These are phyloP conservation scores for Eragrostis tef DNA, from an alignment of 202 grass and related monocot species.

Conservation along the genomic window DNA sequence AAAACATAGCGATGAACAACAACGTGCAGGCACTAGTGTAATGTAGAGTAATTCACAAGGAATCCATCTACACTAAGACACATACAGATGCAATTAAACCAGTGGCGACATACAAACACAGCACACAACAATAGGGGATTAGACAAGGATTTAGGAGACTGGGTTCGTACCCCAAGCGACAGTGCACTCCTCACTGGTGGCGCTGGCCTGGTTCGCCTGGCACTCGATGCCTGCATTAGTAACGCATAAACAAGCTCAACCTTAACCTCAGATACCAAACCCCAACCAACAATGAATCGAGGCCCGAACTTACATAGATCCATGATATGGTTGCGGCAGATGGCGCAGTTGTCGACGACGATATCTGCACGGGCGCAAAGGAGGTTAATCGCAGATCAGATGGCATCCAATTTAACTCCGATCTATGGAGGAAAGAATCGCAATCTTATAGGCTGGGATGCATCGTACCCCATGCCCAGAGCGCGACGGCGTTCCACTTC, in stretches of 20 bases:
- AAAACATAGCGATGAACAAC: background rate
- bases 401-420: conserved; percentile 4
- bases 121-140: background rate
- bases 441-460: background rate
- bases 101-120: background rate
- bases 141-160: background rate
- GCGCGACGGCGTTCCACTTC: conserved; percentile 99
- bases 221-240: conserved; percentile 70
- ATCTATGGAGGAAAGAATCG: background rate
- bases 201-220: conserved; percentile 77
- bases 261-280: background rate
- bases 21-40: background rate
- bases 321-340: conserved; percentile 98
- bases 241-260: conserved; percentile 4
- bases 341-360: conserved; percentile 97
- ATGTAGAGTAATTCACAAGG: background rate
- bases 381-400: conserved; percentile 7
- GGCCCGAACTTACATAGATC: conserved; percentile 52
- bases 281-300: background rate
- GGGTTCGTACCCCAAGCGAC: conserved; percentile 70
- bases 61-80: background rate
- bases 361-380: conserved; percentile 96
- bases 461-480: conserved; percentile 91
- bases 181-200: conserved; percentile 74
- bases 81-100: background rate